Evolutionary conservation across 441 rosid species (phyloP).

Genomic region (Arabidopsis hybrid): DNA sequence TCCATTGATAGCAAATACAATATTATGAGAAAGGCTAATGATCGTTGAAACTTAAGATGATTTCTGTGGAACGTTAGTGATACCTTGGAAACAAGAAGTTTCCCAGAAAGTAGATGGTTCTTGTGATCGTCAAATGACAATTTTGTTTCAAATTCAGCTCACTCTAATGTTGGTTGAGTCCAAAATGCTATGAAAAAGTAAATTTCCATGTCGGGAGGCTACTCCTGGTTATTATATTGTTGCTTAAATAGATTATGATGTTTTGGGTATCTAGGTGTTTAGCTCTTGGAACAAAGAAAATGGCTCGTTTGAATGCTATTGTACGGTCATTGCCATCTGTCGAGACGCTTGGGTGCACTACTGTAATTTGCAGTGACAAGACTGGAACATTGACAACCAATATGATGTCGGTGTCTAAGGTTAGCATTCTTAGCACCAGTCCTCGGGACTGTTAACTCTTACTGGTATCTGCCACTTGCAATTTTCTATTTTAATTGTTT

Average conservation of each 20-base stretch:
- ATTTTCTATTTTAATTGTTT: slow-evolving; percentile 6
- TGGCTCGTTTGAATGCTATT: slow-evolving; percentile 99
- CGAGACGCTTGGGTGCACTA: slow-evolving; percentile 98
- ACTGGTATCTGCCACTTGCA: slow-evolving; percentile 18
- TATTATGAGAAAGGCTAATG: slow-evolving; percentile 23
- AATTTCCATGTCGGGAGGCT: slow-evolving; percentile 23
- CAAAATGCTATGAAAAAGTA: slow-evolving; percentile 21
- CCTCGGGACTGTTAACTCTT: slow-evolving; percentile 20
- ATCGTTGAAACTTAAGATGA: slow-evolving; percentile 30
- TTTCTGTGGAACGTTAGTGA: slow-evolving; percentile 18
- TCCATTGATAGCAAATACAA: slow-evolving; percentile 27
- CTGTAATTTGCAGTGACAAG: slow-evolving; percentile 98
- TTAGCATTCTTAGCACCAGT: slow-evolving; percentile 44
- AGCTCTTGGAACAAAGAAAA: slow-evolving; percentile 99
- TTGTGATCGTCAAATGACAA: slow-evolving; percentile 21
- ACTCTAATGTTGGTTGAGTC: slow-evolving; percentile 21
- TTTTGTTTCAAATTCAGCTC: slow-evolving; percentile 30
- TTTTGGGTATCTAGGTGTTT: slow-evolving; percentile 68
- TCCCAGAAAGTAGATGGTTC: slow-evolving; percentile 17
- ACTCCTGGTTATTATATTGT: slow-evolving; percentile 28
- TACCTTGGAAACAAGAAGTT: slow-evolving; percentile 19
- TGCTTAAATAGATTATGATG: slow-evolving; percentile 23
- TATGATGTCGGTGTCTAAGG: slow-evolving; percentile 99
- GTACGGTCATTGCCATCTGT: slow-evolving; percentile 99
- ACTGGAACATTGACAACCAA: slow-evolving; percentile 99